Percentiles rank a stretch among this genome's conserved stretches.
Conservation (phyloP, 2,329 filamentous ascomycete genomes). For the Xylogone sp. region DNA sequence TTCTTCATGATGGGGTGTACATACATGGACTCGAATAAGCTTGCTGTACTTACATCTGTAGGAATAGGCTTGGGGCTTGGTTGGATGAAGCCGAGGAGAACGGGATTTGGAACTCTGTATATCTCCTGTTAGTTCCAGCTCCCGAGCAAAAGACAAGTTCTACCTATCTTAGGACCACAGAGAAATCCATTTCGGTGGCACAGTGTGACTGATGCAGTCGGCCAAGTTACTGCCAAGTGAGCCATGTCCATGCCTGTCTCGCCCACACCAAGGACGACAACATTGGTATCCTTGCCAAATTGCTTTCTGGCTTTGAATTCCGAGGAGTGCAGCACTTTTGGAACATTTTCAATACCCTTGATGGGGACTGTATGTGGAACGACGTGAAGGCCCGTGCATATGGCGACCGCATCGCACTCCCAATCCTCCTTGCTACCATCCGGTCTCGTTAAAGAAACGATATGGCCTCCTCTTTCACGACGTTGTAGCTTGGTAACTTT, state of each 20-base stretch:
- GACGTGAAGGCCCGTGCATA: slow-evolving; percentile 43
- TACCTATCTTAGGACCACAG: slow-evolving; percentile 38
- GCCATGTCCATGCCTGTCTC: slow-evolving; percentile 44
- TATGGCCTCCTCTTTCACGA: slow-evolving; percentile 8
- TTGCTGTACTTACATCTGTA: slow-evolving; percentile 42
- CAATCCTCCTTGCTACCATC: slow-evolving; percentile 9
- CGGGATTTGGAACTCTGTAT: not conserved
- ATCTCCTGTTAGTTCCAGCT: not conserved
- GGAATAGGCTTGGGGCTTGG: slow-evolving; percentile 29
- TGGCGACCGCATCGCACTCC: slow-evolving; percentile 40
- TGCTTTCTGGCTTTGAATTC: slow-evolving; percentile 37
- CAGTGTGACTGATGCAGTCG: slow-evolving; percentile 37
- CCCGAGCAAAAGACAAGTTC: not conserved
- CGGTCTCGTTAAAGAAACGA: slow-evolving; percentile 4
- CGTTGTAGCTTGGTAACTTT: slow-evolving; percentile 22
- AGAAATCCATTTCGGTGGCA: slow-evolving; percentile 44
- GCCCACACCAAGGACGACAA: slow-evolving; percentile 40
- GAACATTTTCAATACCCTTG: slow-evolving; percentile 33
- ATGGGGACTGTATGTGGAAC: slow-evolving; percentile 35
- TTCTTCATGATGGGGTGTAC: slow-evolving; percentile 42
- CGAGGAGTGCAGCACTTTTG: slow-evolving; percentile 39
- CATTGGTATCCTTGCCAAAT: slow-evolving; percentile 35
- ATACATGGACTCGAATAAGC: slow-evolving; percentile 48
- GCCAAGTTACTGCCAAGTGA: slow-evolving; percentile 39
- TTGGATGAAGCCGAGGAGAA: slow-evolving; percentile 21